Base-by-base conservation (phyloP, 305 asterid genomes). In the Ruellia speciosa region DNA sequence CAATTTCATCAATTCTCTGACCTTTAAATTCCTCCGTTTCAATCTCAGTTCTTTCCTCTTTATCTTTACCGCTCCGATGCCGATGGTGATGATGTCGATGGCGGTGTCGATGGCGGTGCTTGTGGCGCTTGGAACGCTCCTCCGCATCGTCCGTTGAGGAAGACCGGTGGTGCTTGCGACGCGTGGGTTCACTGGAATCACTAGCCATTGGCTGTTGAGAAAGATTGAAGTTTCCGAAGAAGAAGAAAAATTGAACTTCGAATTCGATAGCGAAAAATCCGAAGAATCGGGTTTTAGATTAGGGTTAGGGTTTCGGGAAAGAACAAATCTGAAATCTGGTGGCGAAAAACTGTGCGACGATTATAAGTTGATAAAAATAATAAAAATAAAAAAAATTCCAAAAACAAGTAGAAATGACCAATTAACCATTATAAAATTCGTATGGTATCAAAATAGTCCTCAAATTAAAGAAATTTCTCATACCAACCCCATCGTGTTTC, bases 51-150 rank as follows among this genome's bases (percentile, higher is more conserved):
- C 28, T 39, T 37, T 71, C 79, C 20, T 72, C 81, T 48, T 65
- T 76, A 24, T 79, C 81, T 35, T 79, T 82, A 54, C 71, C 76
- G 79, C 87, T 77, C 63, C 75, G 81, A 51, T 72, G 85, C 54
- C 78, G 78, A 55, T 79, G 87, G 49, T 72, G 78, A 55, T 79
- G 87, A 46, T 72, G 85, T 41, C 81, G 94, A 39, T 75, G 86
- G 54, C 81, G 90, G 37, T 78, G 85, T 17, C 75, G 81, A 15
- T 79, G 95, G 16, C 84, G 96, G 73, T 83, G 96, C 63, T 90
- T 90, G 57, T 85, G 96, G 66, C 98, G 95, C 52, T 83, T 92
- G 15, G 88, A 72, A 4, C 79, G 80, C 70, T 79, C 94, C 59
- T 79, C 88, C 51, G 70, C 62, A 2, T 65, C 86, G 18, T 76